Evolutionary conservation across 2,329 filamentous ascomycete species (phyloP), one percentile per base, ranked within the genome.

Genomic region (Talaromyces sp.): DNA sequence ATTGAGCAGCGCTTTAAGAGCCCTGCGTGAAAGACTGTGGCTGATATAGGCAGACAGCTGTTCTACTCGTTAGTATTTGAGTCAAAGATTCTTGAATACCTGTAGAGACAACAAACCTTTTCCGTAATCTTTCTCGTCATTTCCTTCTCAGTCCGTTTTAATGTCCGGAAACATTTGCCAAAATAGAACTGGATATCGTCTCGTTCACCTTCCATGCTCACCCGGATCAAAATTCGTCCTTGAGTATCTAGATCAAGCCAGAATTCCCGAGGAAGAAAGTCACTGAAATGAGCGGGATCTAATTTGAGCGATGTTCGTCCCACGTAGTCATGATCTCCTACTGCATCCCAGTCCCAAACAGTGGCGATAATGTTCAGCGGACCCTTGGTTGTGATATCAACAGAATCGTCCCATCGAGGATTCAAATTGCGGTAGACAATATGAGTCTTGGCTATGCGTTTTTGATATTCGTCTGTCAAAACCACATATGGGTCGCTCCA

Each of bases 151-250:
- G 93, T 96, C 64, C 94, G 85, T 80, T 97, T 97, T 65, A 99
- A 80, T 60, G 93, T 91, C 48, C 94, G 84, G 78, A 99, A 99
- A 25, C 94, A 89, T 75, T 97, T 97, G 66, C 92, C 94, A 73
- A 97, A 97, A 69, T 97, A 93, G 73, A 99, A 99, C 68, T 97
- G 90, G 59, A 99, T 99, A 70, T 99, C 94, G 70, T 99, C 94
- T 62, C 94, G 84, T 75, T 99, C 94, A 53, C 94, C 94, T 76
- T 99, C 94, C 94, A 99, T 99, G 70, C 91, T 97, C 54, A 99
- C 91, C 62, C 93, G 84, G 54, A 99, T 83, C 58, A 99, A 76
- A 33, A 99, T 75, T 53, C 93, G 84, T 7, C 94, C 94, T 73
- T 99, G 94, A 0, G 93, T 96, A 71, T 99, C 94, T 48, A 99